Conservation (phyloP, 768 basidiomycete genomes). For the Boletellus emodensis region DNA sequence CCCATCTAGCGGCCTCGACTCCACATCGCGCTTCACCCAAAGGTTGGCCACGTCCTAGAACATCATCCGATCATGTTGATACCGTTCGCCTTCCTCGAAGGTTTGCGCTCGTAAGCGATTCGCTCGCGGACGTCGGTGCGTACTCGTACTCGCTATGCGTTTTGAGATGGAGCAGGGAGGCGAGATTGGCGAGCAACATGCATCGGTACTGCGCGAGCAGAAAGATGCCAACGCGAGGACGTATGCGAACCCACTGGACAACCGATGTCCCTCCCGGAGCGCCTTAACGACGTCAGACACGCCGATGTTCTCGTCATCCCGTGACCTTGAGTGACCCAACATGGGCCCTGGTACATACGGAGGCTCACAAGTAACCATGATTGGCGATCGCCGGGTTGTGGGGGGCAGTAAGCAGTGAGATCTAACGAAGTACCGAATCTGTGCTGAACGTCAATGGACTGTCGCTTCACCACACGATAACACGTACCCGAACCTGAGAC, state of each 20-base stretch:
- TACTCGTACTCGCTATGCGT: constrained; percentile 41
- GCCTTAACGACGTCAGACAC: no score
- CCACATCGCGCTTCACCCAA: no score
- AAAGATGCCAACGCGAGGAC: no score
- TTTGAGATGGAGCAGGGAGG: constrained; percentile 51
- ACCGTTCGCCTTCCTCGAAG: constrained; percentile 34
- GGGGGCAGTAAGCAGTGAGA: constrained; percentile 41
- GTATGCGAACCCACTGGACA: no score
- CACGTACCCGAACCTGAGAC: constrained; percentile 74
- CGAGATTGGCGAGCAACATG: constrained; percentile 39
- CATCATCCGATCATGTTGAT: no score
- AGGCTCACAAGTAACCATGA: no score
- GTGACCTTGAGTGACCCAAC: no score
- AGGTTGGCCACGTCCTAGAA: no score
- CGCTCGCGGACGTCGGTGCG: constrained; percentile 41
- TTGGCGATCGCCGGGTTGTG: no score
- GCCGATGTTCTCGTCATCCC: no score
- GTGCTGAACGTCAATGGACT: constrained; percentile 1
- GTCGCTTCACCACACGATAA: neutral
- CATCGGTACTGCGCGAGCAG: constrained; percentile 14
- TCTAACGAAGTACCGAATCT: constrained; percentile 77
- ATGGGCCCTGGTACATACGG: no score
- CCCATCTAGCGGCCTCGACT: constrained; percentile 38
- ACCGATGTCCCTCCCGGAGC: no score
- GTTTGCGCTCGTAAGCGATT: constrained; percentile 38